Base-by-base conservation (phyloP, 169 alveolate genomes). In the Cryptosporidium muris region DNA sequence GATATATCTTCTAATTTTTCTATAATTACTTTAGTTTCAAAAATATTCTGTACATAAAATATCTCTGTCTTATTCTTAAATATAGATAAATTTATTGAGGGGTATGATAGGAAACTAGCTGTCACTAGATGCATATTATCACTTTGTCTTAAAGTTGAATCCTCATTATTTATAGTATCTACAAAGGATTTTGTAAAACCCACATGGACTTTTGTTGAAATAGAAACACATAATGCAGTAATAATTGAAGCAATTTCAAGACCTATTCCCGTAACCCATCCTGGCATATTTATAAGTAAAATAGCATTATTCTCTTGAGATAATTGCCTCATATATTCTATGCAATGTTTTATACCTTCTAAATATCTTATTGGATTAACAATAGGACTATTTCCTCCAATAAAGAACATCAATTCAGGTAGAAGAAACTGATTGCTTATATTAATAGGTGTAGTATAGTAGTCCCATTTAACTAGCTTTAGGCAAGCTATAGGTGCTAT, bases 191-290 rank as follows among this genome's bases (percentile, higher is more conserved):
- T 74, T 47, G 85, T 74, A 60, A 74, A 74, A 3, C 85, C 85
- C 12, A 74, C 45, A 54, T 16, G 34, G 12, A 74, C 74, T 25
- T 48, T 6, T 43, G 40, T 58, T 58, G 85, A 74, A 42, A 74
- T 16, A 25, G 54, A 54, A 45, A 74, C 60, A 25, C 74, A 74
- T 34, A 58, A 37, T 34, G 85, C 40, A 43, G 68, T 60, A 56
- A 74, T 74, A 47, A 74, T 58, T 58, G 85, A 74, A 25, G 67
- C 12, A 25, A 74, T 74, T 12, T 74, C 85, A 43, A 62, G 47
- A 2, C 85, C 85, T 6, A 74, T 63, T 12, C 85, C 85, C 0
- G 85, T 74, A 16, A 74, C 47, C 85, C 85, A 74, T 9, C 85
- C 85, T n/a, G 85, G 85, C 54, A 74, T 56, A 54, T 74, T 74